phyloP scores from a whole-genome alignment of 176 grass and related monocot genomes.

The Chloris gayana region DNA sequence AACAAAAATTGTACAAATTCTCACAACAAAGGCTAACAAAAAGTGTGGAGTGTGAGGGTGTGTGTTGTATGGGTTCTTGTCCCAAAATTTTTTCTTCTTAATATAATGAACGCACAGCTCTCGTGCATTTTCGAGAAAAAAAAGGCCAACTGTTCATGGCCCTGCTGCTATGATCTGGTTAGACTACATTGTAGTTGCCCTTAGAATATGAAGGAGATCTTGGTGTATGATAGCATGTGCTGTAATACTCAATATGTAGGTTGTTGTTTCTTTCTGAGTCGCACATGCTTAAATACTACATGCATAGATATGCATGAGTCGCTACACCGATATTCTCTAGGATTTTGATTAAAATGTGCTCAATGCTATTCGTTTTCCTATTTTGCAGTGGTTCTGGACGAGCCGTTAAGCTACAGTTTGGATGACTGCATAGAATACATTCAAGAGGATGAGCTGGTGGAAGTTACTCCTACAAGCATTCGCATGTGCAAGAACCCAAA shows the following conservation, averaged over 20 bases:
- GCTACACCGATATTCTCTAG: not conserved
- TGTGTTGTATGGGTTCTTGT: too few species aligned
- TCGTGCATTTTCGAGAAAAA: too few species aligned
- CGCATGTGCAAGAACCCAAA: constrained; percentile 97
- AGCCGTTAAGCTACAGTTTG: constrained; percentile 80
- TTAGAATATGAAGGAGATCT: not conserved
- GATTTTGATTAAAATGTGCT: not conserved
- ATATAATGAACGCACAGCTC: too few species aligned
- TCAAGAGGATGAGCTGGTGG: constrained; percentile 93
- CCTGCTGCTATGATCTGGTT: not conserved
- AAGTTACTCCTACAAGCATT: constrained; percentile 81
- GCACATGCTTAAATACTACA: not conserved
- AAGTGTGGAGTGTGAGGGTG: too few species aligned
- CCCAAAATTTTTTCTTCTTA: too few species aligned
- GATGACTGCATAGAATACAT: constrained; percentile 99
- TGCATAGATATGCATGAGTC: not conserved
- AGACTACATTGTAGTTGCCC: not conserved
- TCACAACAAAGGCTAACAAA: not conserved
- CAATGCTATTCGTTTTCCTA: constrained; percentile 32
- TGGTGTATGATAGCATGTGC: not conserved
- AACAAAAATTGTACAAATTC: not conserved
- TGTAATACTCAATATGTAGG: not conserved
- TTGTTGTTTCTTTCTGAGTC: not conserved
- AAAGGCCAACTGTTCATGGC: not conserved
- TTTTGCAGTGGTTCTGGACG: constrained; percentile 89